phyloP scores from a whole-genome alignment of 148 eudicot species.

The Cornus kousa region DNA sequence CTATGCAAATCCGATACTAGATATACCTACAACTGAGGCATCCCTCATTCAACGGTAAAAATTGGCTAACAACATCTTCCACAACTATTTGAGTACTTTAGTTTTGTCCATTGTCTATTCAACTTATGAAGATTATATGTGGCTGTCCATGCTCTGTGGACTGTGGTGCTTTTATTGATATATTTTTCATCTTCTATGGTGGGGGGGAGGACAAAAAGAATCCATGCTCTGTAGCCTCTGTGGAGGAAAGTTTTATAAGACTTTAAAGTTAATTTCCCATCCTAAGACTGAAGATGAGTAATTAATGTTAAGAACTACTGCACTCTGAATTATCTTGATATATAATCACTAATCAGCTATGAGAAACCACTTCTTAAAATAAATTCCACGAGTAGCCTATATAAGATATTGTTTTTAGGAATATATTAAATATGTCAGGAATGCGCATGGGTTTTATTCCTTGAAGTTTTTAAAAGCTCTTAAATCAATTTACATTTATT shows the following conservation, averaged over 20 bases:
- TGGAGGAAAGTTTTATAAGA: not conserved
- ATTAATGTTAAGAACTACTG: not conserved
- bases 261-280: not conserved
- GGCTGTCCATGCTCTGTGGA: not conserved
- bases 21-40: constrained; percentile 66
- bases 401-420: not conserved
- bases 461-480: not conserved
- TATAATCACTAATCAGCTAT: not conserved
- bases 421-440: not conserved
- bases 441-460: not conserved
- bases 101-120: not conserved
- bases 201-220: no score
- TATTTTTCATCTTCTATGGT: no score
- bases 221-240: not conserved
- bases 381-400: not conserved
- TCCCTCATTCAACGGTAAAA: constrained; percentile 67
- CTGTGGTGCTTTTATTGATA: no score
- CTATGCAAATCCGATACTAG: constrained; percentile 90
- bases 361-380: not conserved
- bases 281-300: not conserved
- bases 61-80: constrained; percentile 1
- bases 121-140: not conserved
- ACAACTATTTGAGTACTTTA: not conserved
- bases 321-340: not conserved
- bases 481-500: not conserved